These are phyloP conservation scores for Paramecium sexaurelia DNA, from an alignment of 73 alveolate genomes.

Conservation along the genomic window DNA sequence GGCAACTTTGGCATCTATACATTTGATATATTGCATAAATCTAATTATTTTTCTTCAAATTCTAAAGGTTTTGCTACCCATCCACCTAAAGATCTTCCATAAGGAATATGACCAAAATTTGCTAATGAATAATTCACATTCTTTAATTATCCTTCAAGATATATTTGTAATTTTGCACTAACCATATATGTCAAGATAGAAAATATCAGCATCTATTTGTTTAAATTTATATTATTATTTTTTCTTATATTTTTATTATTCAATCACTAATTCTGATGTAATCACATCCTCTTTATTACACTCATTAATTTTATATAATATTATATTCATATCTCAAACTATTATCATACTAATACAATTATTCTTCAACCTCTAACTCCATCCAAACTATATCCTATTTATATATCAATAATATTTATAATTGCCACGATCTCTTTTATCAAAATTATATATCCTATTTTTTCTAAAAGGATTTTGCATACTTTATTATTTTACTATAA, in stretches of 20 bases:
- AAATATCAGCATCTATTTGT: conserved; percentile 1
- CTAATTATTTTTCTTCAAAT: not conserved
- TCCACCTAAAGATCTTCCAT: conserved; percentile 26
- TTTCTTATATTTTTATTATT: not conserved
- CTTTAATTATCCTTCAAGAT: not conserved
- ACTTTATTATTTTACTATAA: too few species aligned
- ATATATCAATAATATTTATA: too few species aligned
- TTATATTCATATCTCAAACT: too few species aligned
- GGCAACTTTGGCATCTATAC: too few species aligned
- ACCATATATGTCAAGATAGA: not conserved
- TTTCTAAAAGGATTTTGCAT: too few species aligned
- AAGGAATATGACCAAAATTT: conserved; percentile 49
- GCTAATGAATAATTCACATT: conserved; percentile 2
- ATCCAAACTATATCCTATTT: too few species aligned
- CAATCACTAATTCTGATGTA: not conserved
- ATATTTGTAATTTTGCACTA: not conserved
- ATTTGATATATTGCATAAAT: conserved; percentile 19
- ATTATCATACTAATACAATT: too few species aligned
- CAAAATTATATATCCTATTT: too few species aligned
- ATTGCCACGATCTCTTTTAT: too few species aligned
- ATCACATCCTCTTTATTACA: not conserved
- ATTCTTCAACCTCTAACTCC: too few species aligned
- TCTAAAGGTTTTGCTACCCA: not conserved
- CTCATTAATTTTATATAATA: not conserved
- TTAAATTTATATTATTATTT: not conserved